A percentile compares a stretch with the other conserved stretches of the same genome.
Evolutionary conservation across 208 protist genomes (phyloP).

Genomic region (Strigomonas culicis): DNA sequence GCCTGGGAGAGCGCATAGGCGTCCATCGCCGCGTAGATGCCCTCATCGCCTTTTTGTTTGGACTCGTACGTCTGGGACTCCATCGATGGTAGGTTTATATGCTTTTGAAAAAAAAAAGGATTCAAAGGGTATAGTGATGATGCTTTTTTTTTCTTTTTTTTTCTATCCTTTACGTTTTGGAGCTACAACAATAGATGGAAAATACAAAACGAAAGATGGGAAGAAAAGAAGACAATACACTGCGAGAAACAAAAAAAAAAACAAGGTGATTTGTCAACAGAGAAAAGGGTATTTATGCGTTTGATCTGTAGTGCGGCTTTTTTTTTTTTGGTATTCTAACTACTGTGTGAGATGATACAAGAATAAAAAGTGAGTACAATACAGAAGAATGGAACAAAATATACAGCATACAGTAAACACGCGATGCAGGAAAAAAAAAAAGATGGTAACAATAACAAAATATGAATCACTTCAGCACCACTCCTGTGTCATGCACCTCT

Average conservation of each 20-base stretch:
- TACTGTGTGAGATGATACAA: slow-evolving; percentile 3
- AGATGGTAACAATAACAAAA: neutral
- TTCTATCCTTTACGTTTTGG: neutral
- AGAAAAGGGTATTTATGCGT: neutral
- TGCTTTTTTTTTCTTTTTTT: slow-evolving; percentile 1
- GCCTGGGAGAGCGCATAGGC: slow-evolving; percentile 56
- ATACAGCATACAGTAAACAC: neutral
- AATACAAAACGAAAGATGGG: slow-evolving; percentile 9
- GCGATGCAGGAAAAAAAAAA: slow-evolving; percentile 6
- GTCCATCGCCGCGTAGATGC: slow-evolving; percentile 70
- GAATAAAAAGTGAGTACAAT: neutral
- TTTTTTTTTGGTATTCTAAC: slow-evolving; percentile 9
- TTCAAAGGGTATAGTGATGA: neutral
- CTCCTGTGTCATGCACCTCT: neutral
- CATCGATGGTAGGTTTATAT: neutral
- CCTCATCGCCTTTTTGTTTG: slow-evolving; percentile 68
- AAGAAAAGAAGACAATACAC: slow-evolving; percentile 9
- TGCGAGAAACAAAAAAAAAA: slow-evolving; percentile 10
- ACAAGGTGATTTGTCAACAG: neutral
- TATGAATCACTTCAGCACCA: neutral
- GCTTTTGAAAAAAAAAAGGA: slow-evolving; percentile 6
- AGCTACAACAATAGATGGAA: neutral
- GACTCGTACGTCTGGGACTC: slow-evolving; percentile 29
- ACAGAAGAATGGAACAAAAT: neutral
- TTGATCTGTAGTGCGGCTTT: neutral